phyloP scores from a whole-genome alignment of 306 rosid genomes.

The Malus sylvestris region DNA sequence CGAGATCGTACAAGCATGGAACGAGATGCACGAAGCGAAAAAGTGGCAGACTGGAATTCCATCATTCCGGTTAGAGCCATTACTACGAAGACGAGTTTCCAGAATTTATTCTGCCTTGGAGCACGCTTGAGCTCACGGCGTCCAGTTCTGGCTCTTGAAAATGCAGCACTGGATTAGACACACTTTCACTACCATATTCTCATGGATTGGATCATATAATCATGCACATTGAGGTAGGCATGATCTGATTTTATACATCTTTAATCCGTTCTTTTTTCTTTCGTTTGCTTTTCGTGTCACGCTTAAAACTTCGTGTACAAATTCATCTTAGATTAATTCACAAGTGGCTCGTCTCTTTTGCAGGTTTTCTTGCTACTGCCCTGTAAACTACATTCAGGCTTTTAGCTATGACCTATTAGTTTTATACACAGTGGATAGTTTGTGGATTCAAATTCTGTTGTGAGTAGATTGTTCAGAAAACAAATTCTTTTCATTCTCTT shows the following conservation, averaged over 20 bases:
- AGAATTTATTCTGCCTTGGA: slow-evolving; percentile 62
- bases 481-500: background rate
- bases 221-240: slow-evolving; percentile 39
- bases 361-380: slow-evolving; percentile 32
- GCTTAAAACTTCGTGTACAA: background rate
- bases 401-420: slow-evolving; percentile 6
- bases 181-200: slow-evolving; percentile 20
- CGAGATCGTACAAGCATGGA: slow-evolving; percentile 83
- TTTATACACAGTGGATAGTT: slow-evolving; percentile 7
- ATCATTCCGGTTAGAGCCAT: slow-evolving; percentile 75
- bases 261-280: background rate
- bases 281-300: background rate
- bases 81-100: slow-evolving; percentile 69
- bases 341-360: slow-evolving; percentile 10
- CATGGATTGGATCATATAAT: slow-evolving; percentile 11
- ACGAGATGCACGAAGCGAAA: slow-evolving; percentile 82
- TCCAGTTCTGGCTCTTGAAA: background rate
- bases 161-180: slow-evolving; percentile 8
- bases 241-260: background rate
- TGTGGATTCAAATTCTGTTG: background rate
- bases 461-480: slow-evolving; percentile 10
- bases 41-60: slow-evolving; percentile 62
- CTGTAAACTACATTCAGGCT: slow-evolving; percentile 4
- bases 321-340: background rate
- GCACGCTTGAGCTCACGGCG: slow-evolving; percentile 34